Conservation (phyloP, 345 rosid species). For the Acer saccharum region DNA sequence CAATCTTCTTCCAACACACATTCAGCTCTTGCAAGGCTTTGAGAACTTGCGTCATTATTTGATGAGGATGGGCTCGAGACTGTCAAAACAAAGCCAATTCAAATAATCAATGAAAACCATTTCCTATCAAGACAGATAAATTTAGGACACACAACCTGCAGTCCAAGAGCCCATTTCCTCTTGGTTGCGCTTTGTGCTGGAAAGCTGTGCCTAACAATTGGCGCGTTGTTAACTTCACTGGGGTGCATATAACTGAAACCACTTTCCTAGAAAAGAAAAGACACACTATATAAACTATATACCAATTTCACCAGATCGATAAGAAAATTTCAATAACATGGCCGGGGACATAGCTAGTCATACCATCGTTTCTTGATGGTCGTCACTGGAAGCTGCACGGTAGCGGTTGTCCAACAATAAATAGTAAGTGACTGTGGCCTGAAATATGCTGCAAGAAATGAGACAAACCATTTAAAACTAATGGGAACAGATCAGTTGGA, state of each 20-base stretch:
- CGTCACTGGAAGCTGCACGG: conserved; percentile 61
- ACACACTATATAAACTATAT: neutral
- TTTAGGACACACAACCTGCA: conserved; percentile 53
- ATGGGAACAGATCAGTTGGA: conserved; percentile 11
- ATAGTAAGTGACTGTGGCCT: conserved; percentile 95
- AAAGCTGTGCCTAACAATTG: conserved; percentile 56
- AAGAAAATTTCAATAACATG: neutral
- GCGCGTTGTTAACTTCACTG: conserved; percentile 52
- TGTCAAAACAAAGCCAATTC: conserved; percentile 31
- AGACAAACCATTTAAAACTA: conserved; percentile 2
- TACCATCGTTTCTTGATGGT: conserved; percentile 74
- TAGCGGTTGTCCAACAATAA: conserved; percentile 74
- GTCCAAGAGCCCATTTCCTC: conserved; percentile 95
- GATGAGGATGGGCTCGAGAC: conserved; percentile 89
- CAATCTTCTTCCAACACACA: conserved; percentile 94
- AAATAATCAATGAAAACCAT: neutral
- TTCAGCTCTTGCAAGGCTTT: conserved; percentile 81
- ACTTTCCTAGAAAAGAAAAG: conserved; percentile 50
- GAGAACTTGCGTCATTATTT: conserved; percentile 85
- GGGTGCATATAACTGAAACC: conserved; percentile 61
- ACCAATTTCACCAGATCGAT: neutral
- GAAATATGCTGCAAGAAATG: conserved; percentile 34
- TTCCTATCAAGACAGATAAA: too few species aligned
- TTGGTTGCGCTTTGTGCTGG: conserved; percentile 63
- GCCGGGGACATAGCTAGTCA: conserved; percentile 16